Evolutionary conservation across 352 stramenopile species (phyloP), one percentile per base, ranked within the genome.

Genomic region (Pythium sukuiense): DNA sequence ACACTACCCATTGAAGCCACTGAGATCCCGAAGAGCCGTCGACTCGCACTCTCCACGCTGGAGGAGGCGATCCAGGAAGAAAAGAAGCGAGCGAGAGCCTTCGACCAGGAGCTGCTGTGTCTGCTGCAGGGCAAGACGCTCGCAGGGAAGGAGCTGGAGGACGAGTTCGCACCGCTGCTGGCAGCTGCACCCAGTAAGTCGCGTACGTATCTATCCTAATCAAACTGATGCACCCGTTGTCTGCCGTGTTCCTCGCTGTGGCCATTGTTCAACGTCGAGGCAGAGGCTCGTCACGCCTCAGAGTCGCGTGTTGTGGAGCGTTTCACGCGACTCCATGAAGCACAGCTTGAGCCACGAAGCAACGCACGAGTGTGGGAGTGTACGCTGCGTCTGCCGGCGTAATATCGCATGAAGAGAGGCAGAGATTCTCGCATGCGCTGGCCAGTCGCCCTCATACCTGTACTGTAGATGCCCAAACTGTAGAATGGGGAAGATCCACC

Each of bases 101-200:
- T 91, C 43, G 69, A 80, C 37, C 58, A 80, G 29, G 72, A 86
- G 56, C 69, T 91, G 27, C 58, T 91, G 46, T 70, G 71, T 65
- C 80, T 84, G 69, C 72, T 91, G 20, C 83, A 85, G 56, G 77
- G 80, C 53, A 81, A 80, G 62, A 83, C 78, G 9, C 62, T 83
- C 49, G 84, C 80, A 18, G 80, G 80, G 6, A 82, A 79, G 48
- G 61, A 69, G 7, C 61, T 89, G 3, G 65, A 76, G 20, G 80
- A 85, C 35, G 77, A 88, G 46, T 88, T 83, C 61, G 33, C 61
- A 2, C 33, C 74, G 20, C 54, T 81, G 52, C 43, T 61, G 18
- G 52, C 27, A 24, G 53, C 48, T 14, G 55, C 14, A 4, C 16
- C 39, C 26, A 27, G 2, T 61, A 24, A 52, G 20, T 49, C 37